Conservation (phyloP, 176 grass and related monocot genomes). For the Avena atlantica region DNA sequence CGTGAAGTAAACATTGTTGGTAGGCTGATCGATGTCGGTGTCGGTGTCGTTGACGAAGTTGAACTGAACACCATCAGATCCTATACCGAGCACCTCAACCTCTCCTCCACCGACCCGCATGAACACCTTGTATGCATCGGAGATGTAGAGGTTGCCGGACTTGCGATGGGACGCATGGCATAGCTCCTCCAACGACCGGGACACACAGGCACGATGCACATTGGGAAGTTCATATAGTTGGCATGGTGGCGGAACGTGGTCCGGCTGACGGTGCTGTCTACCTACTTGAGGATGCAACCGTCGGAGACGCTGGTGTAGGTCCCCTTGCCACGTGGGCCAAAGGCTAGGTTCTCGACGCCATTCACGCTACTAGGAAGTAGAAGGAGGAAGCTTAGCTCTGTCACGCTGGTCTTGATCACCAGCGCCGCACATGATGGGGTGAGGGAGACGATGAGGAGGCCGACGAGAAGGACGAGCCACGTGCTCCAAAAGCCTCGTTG, state of each 20-base stretch:
- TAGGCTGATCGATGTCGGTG: not conserved
- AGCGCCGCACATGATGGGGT: not conserved
- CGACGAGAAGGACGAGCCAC: too few species aligned
- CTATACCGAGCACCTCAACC: not conserved
- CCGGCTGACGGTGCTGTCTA: slow-evolving; percentile 53
- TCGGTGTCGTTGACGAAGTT: slow-evolving; percentile 2
- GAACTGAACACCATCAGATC: not conserved
- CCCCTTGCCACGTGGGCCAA: slow-evolving; percentile 21
- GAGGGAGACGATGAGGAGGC: not conserved
- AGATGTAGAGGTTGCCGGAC: not conserved
- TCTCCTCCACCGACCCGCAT: not conserved
- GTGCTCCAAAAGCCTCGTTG: too few species aligned
- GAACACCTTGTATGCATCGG: not conserved
- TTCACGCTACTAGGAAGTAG: not conserved
- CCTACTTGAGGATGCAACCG: slow-evolving; percentile 70
- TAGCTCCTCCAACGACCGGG: not conserved
- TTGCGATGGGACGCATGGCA: not conserved
- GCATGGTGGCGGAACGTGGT: not conserved
- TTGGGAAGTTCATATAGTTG: not conserved
- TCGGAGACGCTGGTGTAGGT: slow-evolving; percentile 85
- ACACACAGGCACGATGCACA: not conserved
- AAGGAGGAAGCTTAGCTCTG: slow-evolving; percentile 1
- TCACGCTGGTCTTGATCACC: not conserved
- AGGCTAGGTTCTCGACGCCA: slow-evolving; percentile 15
- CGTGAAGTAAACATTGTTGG: not conserved